Percentiles rank a stretch among this genome's conserved stretches.
These are phyloP conservation scores for Tinospora cordifolia DNA, from an alignment of 164 flowering plant species.

Conservation along the genomic window DNA sequence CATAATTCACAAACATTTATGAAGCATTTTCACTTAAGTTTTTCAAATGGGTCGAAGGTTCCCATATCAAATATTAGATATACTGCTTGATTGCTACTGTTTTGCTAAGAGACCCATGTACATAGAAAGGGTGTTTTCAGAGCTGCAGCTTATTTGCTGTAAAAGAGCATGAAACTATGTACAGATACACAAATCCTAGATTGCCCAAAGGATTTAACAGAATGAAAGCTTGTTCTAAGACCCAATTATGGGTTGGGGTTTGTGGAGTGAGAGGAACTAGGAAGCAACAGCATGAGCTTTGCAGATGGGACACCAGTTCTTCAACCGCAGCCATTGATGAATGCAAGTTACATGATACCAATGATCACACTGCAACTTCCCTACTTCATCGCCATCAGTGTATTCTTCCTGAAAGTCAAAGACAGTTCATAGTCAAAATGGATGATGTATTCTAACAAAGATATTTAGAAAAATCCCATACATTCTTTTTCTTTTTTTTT, in stretches of 20 bases:
- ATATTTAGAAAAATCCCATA: background rate
- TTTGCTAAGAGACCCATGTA: slow-evolving; percentile 6
- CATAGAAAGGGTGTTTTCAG: slow-evolving; percentile 11
- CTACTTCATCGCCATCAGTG: slow-evolving; percentile 62
- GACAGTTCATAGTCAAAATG: background rate
- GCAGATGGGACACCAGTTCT: slow-evolving; percentile 98
- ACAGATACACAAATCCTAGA: background rate
- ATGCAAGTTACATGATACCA: slow-evolving; percentile 62
- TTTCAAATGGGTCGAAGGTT: background rate
- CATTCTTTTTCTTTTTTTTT: background rate
- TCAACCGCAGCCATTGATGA: slow-evolving; percentile 71
- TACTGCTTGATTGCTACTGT: background rate
- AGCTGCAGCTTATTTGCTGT: slow-evolving; percentile 15
- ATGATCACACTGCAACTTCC: slow-evolving; percentile 65
- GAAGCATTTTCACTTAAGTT: slow-evolving; percentile 9
- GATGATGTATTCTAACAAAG: background rate
- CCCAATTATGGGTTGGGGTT: background rate
- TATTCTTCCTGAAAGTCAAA: slow-evolving; percentile 78
- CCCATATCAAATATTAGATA: no score
- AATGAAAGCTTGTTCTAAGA: background rate
- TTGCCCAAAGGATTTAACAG: slow-evolving; percentile 12
- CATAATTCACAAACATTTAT: no score
- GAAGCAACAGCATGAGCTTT: slow-evolving; percentile 49
- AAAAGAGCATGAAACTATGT: slow-evolving; percentile 11
- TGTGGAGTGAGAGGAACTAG: slow-evolving; percentile 6